These are phyloP conservation scores for Ophiostoma angusticollis DNA, from an alignment of 2,329 filamentous ascomycete species.

Conservation along the genomic window DNA sequence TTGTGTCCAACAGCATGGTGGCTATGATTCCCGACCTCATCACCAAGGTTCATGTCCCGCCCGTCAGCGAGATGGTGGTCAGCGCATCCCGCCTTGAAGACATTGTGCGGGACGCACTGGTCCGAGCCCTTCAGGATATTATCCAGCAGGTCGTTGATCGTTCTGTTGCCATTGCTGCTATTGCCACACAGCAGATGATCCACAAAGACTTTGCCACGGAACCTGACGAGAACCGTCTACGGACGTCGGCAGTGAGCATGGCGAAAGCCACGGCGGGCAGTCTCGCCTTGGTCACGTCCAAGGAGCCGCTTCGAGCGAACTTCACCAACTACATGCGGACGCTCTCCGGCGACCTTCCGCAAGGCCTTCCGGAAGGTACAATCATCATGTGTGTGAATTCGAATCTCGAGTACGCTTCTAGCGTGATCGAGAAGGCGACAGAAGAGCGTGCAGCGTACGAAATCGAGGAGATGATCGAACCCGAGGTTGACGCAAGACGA, in stretches of 20 bases:
- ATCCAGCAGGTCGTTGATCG: conserved; percentile 95
- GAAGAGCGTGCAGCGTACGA: conserved; percentile 87
- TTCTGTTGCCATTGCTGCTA: conserved; percentile 94
- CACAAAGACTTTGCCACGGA: conserved; percentile 95
- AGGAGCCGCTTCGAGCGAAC: conserved; percentile 89
- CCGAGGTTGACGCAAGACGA: conserved; percentile 64
- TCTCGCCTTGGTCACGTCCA: conserved; percentile 92
- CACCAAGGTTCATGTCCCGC: conserved; percentile 66
- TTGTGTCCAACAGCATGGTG: conserved; percentile 62
- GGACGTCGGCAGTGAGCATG: conserved; percentile 80
- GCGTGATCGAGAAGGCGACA: conserved; percentile 87
- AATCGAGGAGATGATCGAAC: conserved; percentile 85
- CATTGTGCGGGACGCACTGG: conserved; percentile 77
- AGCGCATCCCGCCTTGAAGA: conserved; percentile 53
- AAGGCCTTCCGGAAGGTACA: conserved; percentile 81
- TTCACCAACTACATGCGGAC: conserved; percentile 91
- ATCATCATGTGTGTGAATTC: conserved; percentile 99
- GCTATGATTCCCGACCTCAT: conserved; percentile 75
- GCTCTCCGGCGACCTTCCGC: conserved; percentile 54
- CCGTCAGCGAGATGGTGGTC: conserved; percentile 67
- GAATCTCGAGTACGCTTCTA: conserved; percentile 86
- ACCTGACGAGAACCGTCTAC: conserved; percentile 73
- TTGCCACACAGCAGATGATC: conserved; percentile 90
- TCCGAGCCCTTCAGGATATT: conserved; percentile 85
- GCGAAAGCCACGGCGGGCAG: conserved; percentile 91